A percentile compares a stretch with the other conserved stretches of the same genome.
phyloP scores from a whole-genome alignment of 2,329 filamentous ascomycete species.

The Graphilbum ipis-grandicollis region DNA sequence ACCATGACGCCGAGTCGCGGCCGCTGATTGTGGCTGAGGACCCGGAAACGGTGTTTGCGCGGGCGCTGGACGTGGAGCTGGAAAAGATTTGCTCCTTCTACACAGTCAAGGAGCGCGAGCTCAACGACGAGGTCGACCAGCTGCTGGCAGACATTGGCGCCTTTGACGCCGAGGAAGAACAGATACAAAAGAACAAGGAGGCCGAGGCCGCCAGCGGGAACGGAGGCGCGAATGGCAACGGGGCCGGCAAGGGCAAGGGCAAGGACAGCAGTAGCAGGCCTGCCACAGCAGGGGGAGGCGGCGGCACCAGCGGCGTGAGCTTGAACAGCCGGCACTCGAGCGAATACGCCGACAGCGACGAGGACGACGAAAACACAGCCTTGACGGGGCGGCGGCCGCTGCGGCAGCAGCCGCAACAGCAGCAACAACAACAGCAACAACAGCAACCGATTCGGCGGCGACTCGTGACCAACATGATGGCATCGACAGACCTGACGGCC shows the following conservation, averaged over 20 bases:
- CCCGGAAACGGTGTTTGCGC: constrained; percentile 65
- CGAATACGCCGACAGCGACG: constrained; percentile 35
- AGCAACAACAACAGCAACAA: constrained; percentile 1
- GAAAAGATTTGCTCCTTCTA: constrained; percentile 94
- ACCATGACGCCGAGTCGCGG: constrained; percentile 62
- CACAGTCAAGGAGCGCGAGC: constrained; percentile 71
- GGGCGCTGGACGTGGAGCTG: constrained; percentile 70
- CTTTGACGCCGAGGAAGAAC: constrained; percentile 43
- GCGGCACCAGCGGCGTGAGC: constrained; percentile 15
- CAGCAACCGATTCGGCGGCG: constrained; percentile 4
- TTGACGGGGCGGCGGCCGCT: constrained; percentile 17
- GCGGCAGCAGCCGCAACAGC: neutral
- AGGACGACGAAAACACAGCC: constrained; percentile 39
- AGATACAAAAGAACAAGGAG: too few species aligned
- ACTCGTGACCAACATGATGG: constrained; percentile 15
- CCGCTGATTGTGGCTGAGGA: constrained; percentile 59
- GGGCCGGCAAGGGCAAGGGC: neutral
- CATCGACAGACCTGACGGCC: constrained; percentile 37
- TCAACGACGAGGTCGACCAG: constrained; percentile 63
- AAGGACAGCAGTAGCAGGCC: neutral
- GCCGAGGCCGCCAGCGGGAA: too few species aligned
- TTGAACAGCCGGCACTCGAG: constrained; percentile 27
- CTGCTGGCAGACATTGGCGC: constrained; percentile 57
- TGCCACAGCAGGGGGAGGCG: constrained; percentile 7
- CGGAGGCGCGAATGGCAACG: neutral